Evolutionary conservation across 2,329 filamentous ascomycete species (phyloP), one percentile per base, ranked within the genome.

Genomic region (Cladophialophora bantiana): DNA sequence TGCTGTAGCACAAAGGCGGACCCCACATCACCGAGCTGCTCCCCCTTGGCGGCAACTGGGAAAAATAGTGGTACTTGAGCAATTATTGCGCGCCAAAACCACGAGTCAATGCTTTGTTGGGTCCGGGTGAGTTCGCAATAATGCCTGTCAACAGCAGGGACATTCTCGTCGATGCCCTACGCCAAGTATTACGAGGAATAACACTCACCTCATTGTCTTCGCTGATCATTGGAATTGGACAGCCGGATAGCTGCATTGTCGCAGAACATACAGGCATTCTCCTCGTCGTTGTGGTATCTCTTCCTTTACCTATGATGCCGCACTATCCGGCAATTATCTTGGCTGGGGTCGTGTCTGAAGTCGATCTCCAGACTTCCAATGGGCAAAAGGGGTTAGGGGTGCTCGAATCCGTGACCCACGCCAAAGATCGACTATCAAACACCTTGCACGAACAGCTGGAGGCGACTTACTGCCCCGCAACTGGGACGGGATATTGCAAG

Each of bases 201-300:
- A 20, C 38, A 31, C 20, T 59, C 26, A 48, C 35, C 38, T n/a
- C 38, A 40, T 40, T 42, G 54, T 18, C n/a, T 45, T 38, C 56
- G 38, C 18, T 31, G 56, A 59, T 59, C 56, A 59, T 59, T 59
- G 26, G 35, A 45, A 34, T 36, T 34, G 4, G 40, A 42, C 35
- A 18, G 13, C 9, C 38, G 56, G 56, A 12, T 31, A 34, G 36
- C 34, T 59, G 38, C 56, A 45, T 59, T 10, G 38, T 40, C 20
- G 42, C 56, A 38, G 31, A 20, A 48, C 38, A 38, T 38, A 48
- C 56, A 38, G 32, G 56, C 56, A 59, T 59, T 38, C n/a, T n/a
- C 56, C 56, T 59, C 31, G 56, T 34, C 26, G 10, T 9, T 13
- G 38, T 13, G 56, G 35, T 45, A n/a, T 34, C 56, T 20, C 9